Conservation (phyloP, 768 basidiomycete species). For the Rhodotorula toruloides region DNA sequence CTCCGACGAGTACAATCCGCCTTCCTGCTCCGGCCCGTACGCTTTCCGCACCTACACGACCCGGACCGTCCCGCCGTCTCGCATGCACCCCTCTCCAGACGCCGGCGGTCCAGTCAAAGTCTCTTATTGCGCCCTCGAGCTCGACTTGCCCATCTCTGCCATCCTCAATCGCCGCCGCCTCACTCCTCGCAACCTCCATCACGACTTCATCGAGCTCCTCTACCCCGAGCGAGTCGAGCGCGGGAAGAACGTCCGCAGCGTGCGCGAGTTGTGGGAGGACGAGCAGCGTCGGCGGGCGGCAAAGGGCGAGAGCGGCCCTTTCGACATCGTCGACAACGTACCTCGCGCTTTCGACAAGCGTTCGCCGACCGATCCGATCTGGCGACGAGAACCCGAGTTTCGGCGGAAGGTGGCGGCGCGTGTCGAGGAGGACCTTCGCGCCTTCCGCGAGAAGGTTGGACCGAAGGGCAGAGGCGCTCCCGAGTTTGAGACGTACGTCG, state of each 20-base stretch:
- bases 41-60: constrained; percentile 42
- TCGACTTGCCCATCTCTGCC: constrained; percentile 72
- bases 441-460: constrained; percentile 41
- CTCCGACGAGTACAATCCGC: constrained; percentile 22
- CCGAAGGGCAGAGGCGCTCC: constrained; percentile 43
- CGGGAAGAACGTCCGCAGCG: constrained; percentile 76
- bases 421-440: constrained; percentile 54
- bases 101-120: constrained; percentile 44
- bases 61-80: constrained; percentile 40
- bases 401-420: constrained; percentile 57
- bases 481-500: constrained; percentile 35
- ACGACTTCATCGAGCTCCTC: constrained; percentile 60
- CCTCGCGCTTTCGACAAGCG: constrained; percentile 15
- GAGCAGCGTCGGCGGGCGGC: constrained; percentile 66
- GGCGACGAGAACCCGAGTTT: constrained; percentile 55
- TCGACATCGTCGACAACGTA: constrained; percentile 21
- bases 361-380: not conserved
- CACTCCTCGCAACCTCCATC: constrained; percentile 61
- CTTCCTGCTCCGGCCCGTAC: constrained; percentile 14
- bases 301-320: constrained; percentile 34
- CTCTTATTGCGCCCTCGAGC: constrained; percentile 58
- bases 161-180: constrained; percentile 77
- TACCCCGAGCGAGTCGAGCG: constrained; percentile 51
- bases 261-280: constrained; percentile 94
- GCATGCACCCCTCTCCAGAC: constrained; percentile 41